Evolutionary conservation across 352 stramenopile genomes (phyloP), one percentile per base, ranked within the genome.

Genomic region (Pythium guiyangense): DNA sequence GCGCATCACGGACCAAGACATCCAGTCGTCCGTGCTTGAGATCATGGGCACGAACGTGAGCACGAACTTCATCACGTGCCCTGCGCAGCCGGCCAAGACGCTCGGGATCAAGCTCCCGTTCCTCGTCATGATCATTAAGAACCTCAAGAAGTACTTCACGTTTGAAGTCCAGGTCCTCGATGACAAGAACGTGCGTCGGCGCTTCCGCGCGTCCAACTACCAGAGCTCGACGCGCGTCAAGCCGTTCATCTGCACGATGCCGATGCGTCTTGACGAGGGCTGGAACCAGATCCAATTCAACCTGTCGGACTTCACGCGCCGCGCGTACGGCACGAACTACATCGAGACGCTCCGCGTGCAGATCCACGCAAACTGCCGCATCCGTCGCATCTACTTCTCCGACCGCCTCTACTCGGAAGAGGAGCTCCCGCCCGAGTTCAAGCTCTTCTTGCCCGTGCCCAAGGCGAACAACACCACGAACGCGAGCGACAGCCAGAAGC

Each of bases 281-380:
- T 99, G 96, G 96, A 99, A 99, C 76, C 96, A 99, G 77, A 98
- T 99, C 74, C 96, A 99, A 73, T 99, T 99, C 76, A 99, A 99
- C 70, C 74, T 99, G 39, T 96, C 84, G 44, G 96, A 99, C 71
- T 99, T 99, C 54, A 98, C 94, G 60, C 87, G 96, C 6, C 86
- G 96, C 49, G 96, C 96, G 9, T 99, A 99, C 74, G 96, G 95
- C 37, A 99, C 94, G 49, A 99, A 99, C 68, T 99, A 98, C 70
- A 97, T 99, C 56, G 96, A 99, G 74, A 98, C 95, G 49, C 74
- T 99, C 52, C 80, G 94, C 43, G 94, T 99, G 63, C 96, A 99
- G 70, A 98, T 99, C 69, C 96, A 99, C 67, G 96, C 96, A 46
- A 99, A 99, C 64, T 98, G 95, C 70, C 87, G 96, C 60, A 98